These are phyloP conservation scores for Claviceps purpurea DNA, from an alignment of 2,329 filamentous ascomycete genomes.

Conservation along the genomic window DNA sequence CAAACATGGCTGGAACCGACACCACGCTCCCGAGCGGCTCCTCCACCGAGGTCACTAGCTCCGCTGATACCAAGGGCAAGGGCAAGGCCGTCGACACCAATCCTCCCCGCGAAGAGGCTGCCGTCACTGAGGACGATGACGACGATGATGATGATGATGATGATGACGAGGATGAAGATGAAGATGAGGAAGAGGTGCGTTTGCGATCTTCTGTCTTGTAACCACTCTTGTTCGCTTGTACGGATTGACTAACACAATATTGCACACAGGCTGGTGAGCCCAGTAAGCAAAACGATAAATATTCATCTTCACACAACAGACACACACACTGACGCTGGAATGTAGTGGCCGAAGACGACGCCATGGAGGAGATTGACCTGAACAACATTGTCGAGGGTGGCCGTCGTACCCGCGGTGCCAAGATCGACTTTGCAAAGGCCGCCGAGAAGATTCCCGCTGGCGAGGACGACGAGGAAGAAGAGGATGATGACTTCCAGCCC, in stretches of 20 bases:
- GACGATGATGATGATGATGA: conserved; percentile 53
- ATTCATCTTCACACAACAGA: neutral
- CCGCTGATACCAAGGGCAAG: conserved; percentile 64
- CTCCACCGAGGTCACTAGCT: conserved; percentile 22
- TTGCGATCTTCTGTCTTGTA: neutral
- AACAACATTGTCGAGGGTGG: conserved; percentile 72
- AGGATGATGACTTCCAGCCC: conserved; percentile 59
- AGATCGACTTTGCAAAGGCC: conserved; percentile 88
- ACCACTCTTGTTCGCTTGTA: neutral
- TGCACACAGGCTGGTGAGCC: conserved; percentile 15
- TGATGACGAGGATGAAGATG: conserved; percentile 30
- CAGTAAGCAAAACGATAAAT: conserved; percentile 12
- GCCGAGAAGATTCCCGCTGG: conserved; percentile 59
- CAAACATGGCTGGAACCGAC: conserved; percentile 34
- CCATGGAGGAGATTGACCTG: conserved; percentile 81
- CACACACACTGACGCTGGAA: neutral
- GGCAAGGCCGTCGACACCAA: conserved; percentile 54
- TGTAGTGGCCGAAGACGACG: conserved; percentile 47
- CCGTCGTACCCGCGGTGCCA: conserved; percentile 78
- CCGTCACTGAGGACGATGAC: conserved; percentile 65
- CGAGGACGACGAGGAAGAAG: conserved; percentile 66
- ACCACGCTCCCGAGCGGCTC: conserved; percentile 33
- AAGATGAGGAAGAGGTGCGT: conserved; percentile 20
- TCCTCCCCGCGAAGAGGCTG: conserved; percentile 36
- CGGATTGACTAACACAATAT: conserved; percentile 11